phyloP scores from a whole-genome alignment of 768 basidiomycete species.

The Chiua virens region DNA sequence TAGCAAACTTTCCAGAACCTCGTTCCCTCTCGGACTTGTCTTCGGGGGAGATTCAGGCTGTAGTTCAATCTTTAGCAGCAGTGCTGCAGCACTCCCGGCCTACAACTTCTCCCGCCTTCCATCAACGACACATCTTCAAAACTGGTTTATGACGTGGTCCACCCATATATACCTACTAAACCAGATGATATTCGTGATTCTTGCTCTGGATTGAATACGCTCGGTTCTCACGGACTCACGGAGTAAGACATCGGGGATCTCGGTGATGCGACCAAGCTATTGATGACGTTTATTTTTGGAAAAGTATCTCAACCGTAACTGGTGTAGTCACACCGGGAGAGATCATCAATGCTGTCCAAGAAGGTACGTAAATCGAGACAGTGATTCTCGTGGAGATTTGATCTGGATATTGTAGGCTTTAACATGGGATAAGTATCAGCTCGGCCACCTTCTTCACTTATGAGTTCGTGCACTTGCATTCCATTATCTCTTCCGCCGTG shows the following conservation, averaged over 20 bases:
- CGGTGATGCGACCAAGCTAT: background rate
- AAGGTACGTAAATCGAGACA: slow-evolving; percentile 7
- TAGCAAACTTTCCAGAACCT: slow-evolving; percentile 17
- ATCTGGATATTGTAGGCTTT: slow-evolving; percentile 10
- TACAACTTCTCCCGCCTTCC: slow-evolving; percentile 22
- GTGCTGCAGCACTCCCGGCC: slow-evolving; percentile 17
- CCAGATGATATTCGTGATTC: slow-evolving; percentile 28
- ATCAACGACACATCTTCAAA: slow-evolving; percentile 26
- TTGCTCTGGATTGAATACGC: slow-evolving; percentile 25
- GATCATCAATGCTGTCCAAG: slow-evolving; percentile 24
- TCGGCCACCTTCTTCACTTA: slow-evolving; percentile 22
- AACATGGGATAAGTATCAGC: slow-evolving; percentile 26
- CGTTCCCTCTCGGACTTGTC: slow-evolving; percentile 24
- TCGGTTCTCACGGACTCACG: slow-evolving; percentile 29
- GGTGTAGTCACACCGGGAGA: slow-evolving; percentile 22
- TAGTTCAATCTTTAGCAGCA: slow-evolving; percentile 16
- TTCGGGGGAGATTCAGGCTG: slow-evolving; percentile 11
- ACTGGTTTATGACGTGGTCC: slow-evolving; percentile 16
- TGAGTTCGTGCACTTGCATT: slow-evolving; percentile 6
- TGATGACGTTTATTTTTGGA: background rate
- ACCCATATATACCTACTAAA: slow-evolving; percentile 12
- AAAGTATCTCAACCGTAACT: slow-evolving; percentile 18
- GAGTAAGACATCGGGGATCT: slow-evolving; percentile 13
- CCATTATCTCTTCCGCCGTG: background rate
- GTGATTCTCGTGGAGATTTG: background rate